Conservation (phyloP, 2,329 filamentous ascomycete species). For the Xylariaceae sp. region DNA sequence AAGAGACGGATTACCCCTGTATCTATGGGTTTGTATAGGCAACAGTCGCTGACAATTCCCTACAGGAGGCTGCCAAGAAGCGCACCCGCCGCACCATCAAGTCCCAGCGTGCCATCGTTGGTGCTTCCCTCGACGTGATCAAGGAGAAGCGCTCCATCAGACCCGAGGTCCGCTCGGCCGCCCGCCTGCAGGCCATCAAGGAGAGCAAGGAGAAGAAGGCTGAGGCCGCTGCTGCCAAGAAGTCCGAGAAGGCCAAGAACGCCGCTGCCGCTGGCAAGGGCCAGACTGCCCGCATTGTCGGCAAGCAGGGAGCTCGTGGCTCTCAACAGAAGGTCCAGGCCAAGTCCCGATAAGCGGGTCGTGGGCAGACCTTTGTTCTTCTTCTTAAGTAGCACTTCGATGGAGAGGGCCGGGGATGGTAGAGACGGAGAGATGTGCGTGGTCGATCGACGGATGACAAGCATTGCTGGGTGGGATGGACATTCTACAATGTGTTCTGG, state of each 20-base stretch:
- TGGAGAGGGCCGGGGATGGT: constrained; percentile 16
- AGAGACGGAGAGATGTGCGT: constrained; percentile 11
- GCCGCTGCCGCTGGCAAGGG: constrained; percentile 71
- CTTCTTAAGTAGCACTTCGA: constrained; percentile 15
- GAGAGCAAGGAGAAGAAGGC: constrained; percentile 99
- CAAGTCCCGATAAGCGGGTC: constrained; percentile 67
- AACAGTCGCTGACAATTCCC: constrained; percentile 35
- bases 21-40: not conserved
- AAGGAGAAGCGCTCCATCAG: constrained; percentile 96
- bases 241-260: constrained; percentile 97
- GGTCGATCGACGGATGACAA: constrained; percentile 16
- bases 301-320: constrained; percentile 97
- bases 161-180: constrained; percentile 90
- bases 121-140: constrained; percentile 98
- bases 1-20: too few species aligned
- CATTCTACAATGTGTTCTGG: constrained; percentile 28
- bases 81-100: constrained; percentile 97
- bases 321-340: constrained; percentile 77
- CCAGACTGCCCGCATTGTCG: constrained; percentile 72
- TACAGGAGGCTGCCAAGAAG: constrained; percentile 99
- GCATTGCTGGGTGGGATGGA: constrained; percentile 20
- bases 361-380: not conserved
- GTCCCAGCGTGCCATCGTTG: constrained; percentile 97
- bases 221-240: constrained; percentile 83
- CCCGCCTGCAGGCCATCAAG: constrained; percentile 86